Evolutionary conservation across 2,329 filamentous ascomycete species (phyloP).

Genomic region (Exophiala sp.): DNA sequence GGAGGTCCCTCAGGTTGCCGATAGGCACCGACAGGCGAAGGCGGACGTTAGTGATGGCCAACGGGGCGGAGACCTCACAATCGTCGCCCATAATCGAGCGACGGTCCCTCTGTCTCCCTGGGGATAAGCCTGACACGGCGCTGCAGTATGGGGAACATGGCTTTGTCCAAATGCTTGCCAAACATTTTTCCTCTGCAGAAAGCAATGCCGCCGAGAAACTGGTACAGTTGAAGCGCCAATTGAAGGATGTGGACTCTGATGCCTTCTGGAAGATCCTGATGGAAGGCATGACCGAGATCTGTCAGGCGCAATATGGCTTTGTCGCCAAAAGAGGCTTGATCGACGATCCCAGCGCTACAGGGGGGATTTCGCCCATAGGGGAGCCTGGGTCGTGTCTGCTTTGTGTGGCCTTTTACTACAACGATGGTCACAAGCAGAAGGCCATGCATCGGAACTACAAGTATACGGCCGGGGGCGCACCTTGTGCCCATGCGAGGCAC

Average conservation of each 20-base stretch:
- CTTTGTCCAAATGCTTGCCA: conserved; percentile 37
- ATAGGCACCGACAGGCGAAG: not conserved
- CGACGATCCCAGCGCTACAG: conserved; percentile 52
- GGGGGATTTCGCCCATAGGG: conserved; percentile 57
- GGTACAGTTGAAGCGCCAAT: conserved; percentile 52
- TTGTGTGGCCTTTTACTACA: conserved; percentile 61
- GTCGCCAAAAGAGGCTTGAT: conserved; percentile 59
- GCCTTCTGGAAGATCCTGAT: conserved; percentile 61
- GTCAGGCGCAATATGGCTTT: conserved; percentile 62
- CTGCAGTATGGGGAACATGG: conserved; percentile 41
- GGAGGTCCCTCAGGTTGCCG: not conserved
- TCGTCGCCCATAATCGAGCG: conserved; percentile 31
- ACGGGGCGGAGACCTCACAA: not conserved
- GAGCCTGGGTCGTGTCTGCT: conserved; percentile 58
- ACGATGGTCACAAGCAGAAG: conserved; percentile 51
- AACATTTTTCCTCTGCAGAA: conserved; percentile 46
- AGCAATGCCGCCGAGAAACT: conserved; percentile 57
- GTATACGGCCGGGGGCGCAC: conserved; percentile 59
- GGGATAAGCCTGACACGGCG: conserved; percentile 38
- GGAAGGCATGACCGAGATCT: conserved; percentile 57
- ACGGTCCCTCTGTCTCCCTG: conserved; percentile 40
- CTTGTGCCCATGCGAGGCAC: conserved; percentile 64
- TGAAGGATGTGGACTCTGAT: conserved; percentile 50
- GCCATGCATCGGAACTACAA: conserved; percentile 55
- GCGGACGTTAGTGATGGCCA: conserved; percentile 13